phyloP scores from a whole-genome alignment of 768 basidiomycete species.

The Suillus plorans region DNA sequence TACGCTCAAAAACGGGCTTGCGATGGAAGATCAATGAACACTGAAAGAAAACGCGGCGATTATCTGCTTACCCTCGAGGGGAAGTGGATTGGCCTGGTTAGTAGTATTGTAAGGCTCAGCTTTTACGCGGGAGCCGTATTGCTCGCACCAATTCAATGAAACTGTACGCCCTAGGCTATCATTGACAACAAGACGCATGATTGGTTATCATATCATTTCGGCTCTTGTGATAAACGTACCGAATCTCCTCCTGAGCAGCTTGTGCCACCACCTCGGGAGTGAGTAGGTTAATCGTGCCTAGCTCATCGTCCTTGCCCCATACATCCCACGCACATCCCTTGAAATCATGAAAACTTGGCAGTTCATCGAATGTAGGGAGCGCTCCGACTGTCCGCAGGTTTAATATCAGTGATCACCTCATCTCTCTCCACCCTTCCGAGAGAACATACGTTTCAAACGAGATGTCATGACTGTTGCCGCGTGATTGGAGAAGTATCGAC shows the following conservation, averaged over 20 bases:
- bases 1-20: slow-evolving; percentile 58
- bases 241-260: slow-evolving; percentile 57
- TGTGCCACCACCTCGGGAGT: slow-evolving; percentile 61
- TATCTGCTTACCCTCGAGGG: slow-evolving; percentile 50
- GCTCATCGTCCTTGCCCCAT: slow-evolving; percentile 64
- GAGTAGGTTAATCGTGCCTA: slow-evolving; percentile 66
- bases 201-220: not conserved
- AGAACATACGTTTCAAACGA: slow-evolving; percentile 17
- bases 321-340: slow-evolving; percentile 67
- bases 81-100: slow-evolving; percentile 62
- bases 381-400: slow-evolving; percentile 15
- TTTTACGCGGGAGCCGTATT: not conserved
- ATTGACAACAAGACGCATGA: not conserved
- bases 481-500: slow-evolving; percentile 2
- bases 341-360: slow-evolving; percentile 41
- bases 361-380: slow-evolving; percentile 48
- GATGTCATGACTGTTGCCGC: slow-evolving; percentile 14
- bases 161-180: slow-evolving; percentile 43
- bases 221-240: slow-evolving; percentile 35
- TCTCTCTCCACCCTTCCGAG: slow-evolving; percentile 11
- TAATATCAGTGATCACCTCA: not conserved
- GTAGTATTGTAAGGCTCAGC: not conserved
- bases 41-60: not conserved
- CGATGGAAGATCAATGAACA: not conserved
- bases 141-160: slow-evolving; percentile 60